phyloP scores from a whole-genome alignment of 495 filamentous ascomycete genomes.

The Hapsidospora chrysogenum region DNA sequence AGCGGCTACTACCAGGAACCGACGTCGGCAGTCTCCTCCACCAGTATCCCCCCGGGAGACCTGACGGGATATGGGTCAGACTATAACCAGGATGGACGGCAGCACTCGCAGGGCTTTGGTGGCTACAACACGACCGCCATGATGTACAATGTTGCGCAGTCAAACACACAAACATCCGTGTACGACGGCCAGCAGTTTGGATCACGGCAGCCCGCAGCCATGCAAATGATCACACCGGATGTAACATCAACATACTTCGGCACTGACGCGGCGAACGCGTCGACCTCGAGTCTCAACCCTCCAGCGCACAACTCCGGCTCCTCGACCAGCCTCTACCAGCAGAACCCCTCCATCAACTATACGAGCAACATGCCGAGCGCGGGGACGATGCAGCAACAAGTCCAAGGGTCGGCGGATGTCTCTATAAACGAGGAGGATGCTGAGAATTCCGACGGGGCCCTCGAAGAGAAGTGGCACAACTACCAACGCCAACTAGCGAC shows the following conservation, averaged over 20 bases:
- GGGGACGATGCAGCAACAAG: constrained; percentile 19
- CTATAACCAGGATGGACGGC: constrained; percentile 35
- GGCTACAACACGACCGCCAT: constrained; percentile 40
- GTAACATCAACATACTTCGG: constrained; percentile 62
- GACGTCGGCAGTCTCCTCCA: constrained; percentile 26
- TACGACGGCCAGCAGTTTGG: constrained; percentile 75
- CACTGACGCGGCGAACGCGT: constrained; percentile 47
- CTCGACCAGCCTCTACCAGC: constrained; percentile 30
- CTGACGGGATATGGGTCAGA: constrained; percentile 34
- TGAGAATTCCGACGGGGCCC: constrained; percentile 16
- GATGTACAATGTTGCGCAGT: constrained; percentile 67
- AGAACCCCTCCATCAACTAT: constrained; percentile 28
- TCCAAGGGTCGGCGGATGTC: constrained; percentile 19
- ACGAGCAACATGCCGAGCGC: constrained; percentile 18
- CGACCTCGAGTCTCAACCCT: constrained; percentile 28
- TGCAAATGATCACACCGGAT: constrained; percentile 59
- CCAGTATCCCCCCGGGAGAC: constrained; percentile 25
- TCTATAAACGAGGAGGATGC: constrained; percentile 23
- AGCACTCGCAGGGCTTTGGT: constrained; percentile 27
- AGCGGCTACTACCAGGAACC: constrained; percentile 38
- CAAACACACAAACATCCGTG: constrained; percentile 43
- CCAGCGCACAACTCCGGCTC: constrained; percentile 20
- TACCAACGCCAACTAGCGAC: constrained; percentile 60
- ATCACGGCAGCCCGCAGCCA: constrained; percentile 60
- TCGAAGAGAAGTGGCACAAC: constrained; percentile 51